These are phyloP conservation scores for Fragaria ananassa DNA, from an alignment of 306 rosid species.

Conservation along the genomic window DNA sequence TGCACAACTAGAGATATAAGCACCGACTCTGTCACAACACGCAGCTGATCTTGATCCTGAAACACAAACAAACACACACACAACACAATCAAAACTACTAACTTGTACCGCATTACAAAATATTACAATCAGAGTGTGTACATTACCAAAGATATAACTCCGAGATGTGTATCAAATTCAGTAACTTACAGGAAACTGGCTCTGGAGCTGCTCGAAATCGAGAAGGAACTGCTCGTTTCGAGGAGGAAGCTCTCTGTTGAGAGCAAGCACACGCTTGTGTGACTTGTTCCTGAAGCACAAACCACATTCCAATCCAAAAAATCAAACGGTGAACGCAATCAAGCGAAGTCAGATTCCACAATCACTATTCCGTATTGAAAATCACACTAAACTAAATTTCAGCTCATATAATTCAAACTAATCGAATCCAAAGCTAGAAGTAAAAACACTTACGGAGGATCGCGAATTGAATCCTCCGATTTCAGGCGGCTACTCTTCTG, in stretches of 20 bases:
- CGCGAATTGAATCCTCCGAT: constrained; percentile 57
- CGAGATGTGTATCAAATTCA: neutral
- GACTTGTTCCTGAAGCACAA: constrained; percentile 67
- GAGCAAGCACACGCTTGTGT: constrained; percentile 85
- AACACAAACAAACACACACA: constrained; percentile 18
- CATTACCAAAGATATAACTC: neutral
- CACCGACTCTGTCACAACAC: constrained; percentile 74
- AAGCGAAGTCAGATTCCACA: neutral
- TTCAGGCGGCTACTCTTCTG: constrained; percentile 68
- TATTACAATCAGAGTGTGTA: neutral
- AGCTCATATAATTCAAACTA: neutral
- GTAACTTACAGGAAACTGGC: constrained; percentile 79
- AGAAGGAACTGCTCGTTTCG: constrained; percentile 86
- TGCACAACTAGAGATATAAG: constrained; percentile 77
- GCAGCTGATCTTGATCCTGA: constrained; percentile 93
- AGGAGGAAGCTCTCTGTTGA: constrained; percentile 87
- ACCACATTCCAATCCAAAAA: constrained; percentile 8
- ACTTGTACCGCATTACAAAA: neutral
- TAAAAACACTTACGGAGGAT: constrained; percentile 56
- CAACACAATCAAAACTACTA: constrained; percentile 5
- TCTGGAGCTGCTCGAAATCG: constrained; percentile 90
- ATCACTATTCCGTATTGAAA: neutral
- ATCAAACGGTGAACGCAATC: neutral
- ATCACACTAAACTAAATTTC: neutral
- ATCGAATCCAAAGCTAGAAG: neutral